Conservation (phyloP, 2,329 filamentous ascomycete species). For the Lojkania enalia region DNA sequence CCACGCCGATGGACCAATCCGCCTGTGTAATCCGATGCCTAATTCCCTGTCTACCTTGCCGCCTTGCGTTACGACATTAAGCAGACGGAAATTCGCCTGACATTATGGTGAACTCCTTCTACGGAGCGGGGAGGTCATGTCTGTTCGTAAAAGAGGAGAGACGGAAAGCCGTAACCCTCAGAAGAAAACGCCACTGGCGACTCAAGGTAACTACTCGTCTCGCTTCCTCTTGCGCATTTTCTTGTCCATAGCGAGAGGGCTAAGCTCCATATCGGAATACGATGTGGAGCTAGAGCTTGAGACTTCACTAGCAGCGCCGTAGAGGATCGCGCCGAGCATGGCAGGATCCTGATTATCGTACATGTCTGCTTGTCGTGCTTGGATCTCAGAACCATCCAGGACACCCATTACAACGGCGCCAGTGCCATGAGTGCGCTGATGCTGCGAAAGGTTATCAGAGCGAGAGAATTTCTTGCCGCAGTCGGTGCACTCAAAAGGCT, state of each 20-base stretch:
- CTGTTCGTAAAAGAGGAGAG: constrained; percentile 31
- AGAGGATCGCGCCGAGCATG: constrained; percentile 44
- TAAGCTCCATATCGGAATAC: constrained; percentile 44
- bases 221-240: constrained; percentile 80
- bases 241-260: constrained; percentile 43
- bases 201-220: no score
- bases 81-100: constrained; percentile 32
- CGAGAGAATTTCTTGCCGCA: constrained; percentile 99
- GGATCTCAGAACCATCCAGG: constrained; percentile 68
- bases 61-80: constrained; percentile 38
- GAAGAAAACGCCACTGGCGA: no score
- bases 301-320: constrained; percentile 42
- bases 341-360: constrained; percentile 43
- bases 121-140: constrained; percentile 38
- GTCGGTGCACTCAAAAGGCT: constrained; percentile 96
- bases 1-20: constrained; percentile 13
- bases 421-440: constrained; percentile 88
- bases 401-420: constrained; percentile 91
- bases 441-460: constrained; percentile 95
- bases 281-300: constrained; percentile 42
- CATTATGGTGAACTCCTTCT: constrained; percentile 33
- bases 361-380: constrained; percentile 29
- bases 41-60: constrained; percentile 39
- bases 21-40: constrained; percentile 19
- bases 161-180: constrained; percentile 1